phyloP scores from a whole-genome alignment of 768 basidiomycete genomes.

The Suillus ampliporus region DNA sequence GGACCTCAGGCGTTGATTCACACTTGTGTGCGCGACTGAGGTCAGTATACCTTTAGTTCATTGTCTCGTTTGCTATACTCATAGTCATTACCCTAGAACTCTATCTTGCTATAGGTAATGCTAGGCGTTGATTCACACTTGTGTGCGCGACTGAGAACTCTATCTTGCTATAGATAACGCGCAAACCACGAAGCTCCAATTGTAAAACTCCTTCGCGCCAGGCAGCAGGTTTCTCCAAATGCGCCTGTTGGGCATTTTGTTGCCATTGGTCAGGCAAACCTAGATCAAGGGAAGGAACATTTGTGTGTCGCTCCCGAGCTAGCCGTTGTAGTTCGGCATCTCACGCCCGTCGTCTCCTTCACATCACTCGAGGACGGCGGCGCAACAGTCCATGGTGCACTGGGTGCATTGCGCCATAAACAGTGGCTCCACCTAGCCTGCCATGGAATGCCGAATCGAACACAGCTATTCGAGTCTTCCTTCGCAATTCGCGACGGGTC shows the following conservation, averaged over 20 bases:
- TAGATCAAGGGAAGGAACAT: conserved; percentile 12
- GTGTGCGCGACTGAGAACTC: too few species aligned
- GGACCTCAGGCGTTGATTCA: too few species aligned
- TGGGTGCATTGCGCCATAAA: conserved; percentile 21
- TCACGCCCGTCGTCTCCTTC: conserved; percentile 17
- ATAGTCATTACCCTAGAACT: too few species aligned
- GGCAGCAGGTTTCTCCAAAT: conserved; percentile 3
- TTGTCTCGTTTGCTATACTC: too few species aligned
- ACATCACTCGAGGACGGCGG: conserved; percentile 15
- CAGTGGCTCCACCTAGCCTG: conserved; percentile 39
- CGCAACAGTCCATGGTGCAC: conserved; percentile 19
- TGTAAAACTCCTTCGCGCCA: conserved; percentile 32
- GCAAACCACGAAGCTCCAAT: too few species aligned
- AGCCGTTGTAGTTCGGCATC: conserved; percentile 7
- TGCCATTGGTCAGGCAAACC: conserved; percentile 26
- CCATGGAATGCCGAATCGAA: conserved; percentile 28
- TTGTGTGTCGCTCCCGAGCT: conserved; percentile 22
- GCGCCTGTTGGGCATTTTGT: background rate
- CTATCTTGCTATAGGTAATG: too few species aligned
- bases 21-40: too few species aligned
- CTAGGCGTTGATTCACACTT: too few species aligned
- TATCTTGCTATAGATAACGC: too few species aligned
- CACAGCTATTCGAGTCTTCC: conserved; percentile 22
- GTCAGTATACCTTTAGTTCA: too few species aligned
- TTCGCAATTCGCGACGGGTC: conserved; percentile 4